Conservation (phyloP, 2,329 filamentous ascomycete species). For the Penicillium sp. region DNA sequence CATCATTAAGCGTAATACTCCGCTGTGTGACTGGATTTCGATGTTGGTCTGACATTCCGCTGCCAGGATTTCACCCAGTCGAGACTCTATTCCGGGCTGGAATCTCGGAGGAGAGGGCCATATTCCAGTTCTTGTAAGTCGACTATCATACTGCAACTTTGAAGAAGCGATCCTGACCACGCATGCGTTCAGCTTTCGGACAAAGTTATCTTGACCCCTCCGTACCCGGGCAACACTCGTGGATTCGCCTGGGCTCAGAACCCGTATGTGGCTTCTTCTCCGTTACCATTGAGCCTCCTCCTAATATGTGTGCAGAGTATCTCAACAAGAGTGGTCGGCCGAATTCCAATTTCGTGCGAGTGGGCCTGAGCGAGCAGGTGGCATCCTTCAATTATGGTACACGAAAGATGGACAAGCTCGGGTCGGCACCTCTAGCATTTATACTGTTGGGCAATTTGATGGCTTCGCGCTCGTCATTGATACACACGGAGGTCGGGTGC, state of each 20-base stretch:
- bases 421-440: conserved; percentile 70
- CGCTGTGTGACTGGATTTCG: not conserved
- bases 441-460: conserved; percentile 78
- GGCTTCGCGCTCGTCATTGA: conserved; percentile 85
- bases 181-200: conserved; percentile 60
- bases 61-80: conserved; percentile 55
- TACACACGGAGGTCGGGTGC: conserved; percentile 64
- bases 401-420: conserved; percentile 60
- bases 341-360: conserved; percentile 84
- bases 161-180: too few species aligned
- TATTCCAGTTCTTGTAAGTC: conserved; percentile 47
- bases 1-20: not conserved
- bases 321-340: conserved; percentile 65
- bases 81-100: conserved; percentile 51
- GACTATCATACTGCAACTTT: too few species aligned
- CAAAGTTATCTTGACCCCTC: conserved; percentile 84
- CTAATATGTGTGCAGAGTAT: conserved; percentile 24
- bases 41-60: conserved; percentile 2
- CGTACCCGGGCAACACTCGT: conserved; percentile 76
- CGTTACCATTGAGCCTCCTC: conserved; percentile 7
- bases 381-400: conserved; percentile 93
- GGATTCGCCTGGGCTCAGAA: conserved; percentile 74
- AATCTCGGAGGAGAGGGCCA: conserved; percentile 50
- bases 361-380: conserved; percentile 76
- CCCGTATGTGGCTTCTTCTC: conserved; percentile 30